Conservation (phyloP, 2,329 filamentous ascomycete species). For the Sporothrix protearum region DNA sequence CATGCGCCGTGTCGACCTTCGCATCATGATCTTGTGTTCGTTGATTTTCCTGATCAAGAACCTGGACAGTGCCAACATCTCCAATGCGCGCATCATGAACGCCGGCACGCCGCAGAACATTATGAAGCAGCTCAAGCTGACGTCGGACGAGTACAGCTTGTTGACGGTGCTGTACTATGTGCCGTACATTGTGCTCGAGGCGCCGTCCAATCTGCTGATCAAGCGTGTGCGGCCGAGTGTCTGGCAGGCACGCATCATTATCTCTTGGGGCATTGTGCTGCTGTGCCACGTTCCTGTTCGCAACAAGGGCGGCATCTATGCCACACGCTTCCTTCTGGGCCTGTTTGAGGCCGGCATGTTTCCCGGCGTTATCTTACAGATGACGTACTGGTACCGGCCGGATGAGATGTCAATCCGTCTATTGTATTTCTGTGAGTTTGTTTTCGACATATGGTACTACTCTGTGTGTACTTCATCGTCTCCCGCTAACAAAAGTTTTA, state of each 20-base stretch:
- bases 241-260: constrained; percentile 75
- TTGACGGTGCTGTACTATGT: constrained; percentile 47
- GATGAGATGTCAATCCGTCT: constrained; percentile 47
- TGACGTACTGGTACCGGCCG: constrained; percentile 48
- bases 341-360: constrained; percentile 65
- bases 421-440: constrained; percentile 43
- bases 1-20: constrained; percentile 43
- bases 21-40: constrained; percentile 42
- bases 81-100: constrained; percentile 45
- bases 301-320: constrained; percentile 46
- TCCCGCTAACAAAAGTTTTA: too few species aligned
- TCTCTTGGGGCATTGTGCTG: constrained; percentile 52
- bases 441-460: constrained; percentile 11
- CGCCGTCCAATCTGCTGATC: constrained; percentile 72
- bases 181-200: constrained; percentile 72
- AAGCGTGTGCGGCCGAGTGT: constrained; percentile 69
- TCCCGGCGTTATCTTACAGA: constrained; percentile 53
- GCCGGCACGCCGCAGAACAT: constrained; percentile 41
- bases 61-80: constrained; percentile 40
- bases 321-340: constrained; percentile 57
- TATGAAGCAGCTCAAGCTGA: constrained; percentile 40
- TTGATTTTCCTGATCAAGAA: constrained; percentile 43
- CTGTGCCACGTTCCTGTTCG: constrained; percentile 53
- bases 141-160: constrained; percentile 41
- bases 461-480: too few species aligned